Base-by-base conservation (phyloP, 225 moss, liverwort and hornwort species). In the Antitrichia curtipendula region DNA sequence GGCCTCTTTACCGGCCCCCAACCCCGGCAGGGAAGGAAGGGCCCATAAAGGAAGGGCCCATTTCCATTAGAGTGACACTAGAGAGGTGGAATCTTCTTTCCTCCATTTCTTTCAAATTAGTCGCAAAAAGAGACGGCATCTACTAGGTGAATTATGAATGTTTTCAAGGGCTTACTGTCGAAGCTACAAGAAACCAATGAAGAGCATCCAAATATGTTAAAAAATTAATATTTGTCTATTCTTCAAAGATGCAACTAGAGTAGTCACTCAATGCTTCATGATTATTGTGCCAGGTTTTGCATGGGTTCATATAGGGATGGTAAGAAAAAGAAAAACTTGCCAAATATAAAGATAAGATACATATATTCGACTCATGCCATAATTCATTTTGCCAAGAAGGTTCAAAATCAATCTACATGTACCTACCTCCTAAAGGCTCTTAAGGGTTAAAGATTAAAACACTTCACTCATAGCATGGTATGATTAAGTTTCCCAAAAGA, bases 191-290 rank as follows among this genome's bases (percentile, higher is more conserved):
- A 45, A 28, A 66, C 5, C 4, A 6, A 65, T n/a, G n/a, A 65
- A 65, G 10, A 10, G 6, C n/a, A 65, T n/a, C 4, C 6, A 20
- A 28, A 16, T 43, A 43, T 43, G 10, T 28, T 45, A 5, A 28
- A 71, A 71, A 71, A 28, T 9, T 1, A 72, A 72, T 28, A 72
- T 29, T 28, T 29, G 13, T 28, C 0, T 72, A 10, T 45, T 72
- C 17, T 45, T 72, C 29, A 45, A 72, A 3, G 16, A 72, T 72
- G 10, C 6, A 72, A 10, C 2, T 45, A 29, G 6, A 28, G 6
- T 72, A 1, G 3, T 45, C 10, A 45, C 7, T 16, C 0, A 0
- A 1, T 45, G 10, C 28, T 72, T 65, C 2, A n/a, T n/a, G 6
- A n/a, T 65, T 65, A n/a, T 36, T 65, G 11, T 28, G 7, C 36